Evolutionary conservation across 2,329 filamentous ascomycete genomes (phyloP), one percentile per base, ranked within the genome.

Genomic region (Fonsecaea multimorphosa): DNA sequence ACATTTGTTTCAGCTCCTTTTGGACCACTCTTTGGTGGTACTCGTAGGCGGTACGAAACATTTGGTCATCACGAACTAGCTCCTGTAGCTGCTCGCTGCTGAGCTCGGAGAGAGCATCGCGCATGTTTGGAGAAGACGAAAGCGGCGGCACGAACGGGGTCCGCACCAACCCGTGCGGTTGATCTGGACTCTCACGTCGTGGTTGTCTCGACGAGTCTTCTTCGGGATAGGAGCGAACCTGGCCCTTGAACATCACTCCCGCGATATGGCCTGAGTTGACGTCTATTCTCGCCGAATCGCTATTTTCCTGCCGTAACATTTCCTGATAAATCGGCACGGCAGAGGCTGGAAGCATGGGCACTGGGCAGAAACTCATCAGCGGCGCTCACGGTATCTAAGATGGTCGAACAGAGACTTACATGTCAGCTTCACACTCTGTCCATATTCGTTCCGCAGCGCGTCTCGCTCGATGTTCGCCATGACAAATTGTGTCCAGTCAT

Each of bases 401-500:
- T 38, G 38, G 46, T 22, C n/a, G 34, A 19, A 31, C 9, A 51
- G 31, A 40, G 40, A 61, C 52, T n/a, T 64, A 67, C 64, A 29
- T 9, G 52, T 38, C 38, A 64, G 36, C 12, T 52, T 61, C 27
- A 36, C 32, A 4, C 8, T 31, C 8, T 34, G 16, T 14, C 51
- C 64, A 46, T 38, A 24, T 19, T 46, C 27, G 34, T 19, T 36
- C n/a, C 38, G 31, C 32, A 60, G n/a, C 8, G 58, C 52, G 22
- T 68, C 66, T 44, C 62, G 59, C 32, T 65, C 62, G 7, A 69
- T 57, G 19, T 67, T 69, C 9, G 63, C 67, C 16, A 68, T 52
- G 12, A 69, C 58, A 38, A 67, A 69, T 6, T 54, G 51, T 11
- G 65, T 67, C 67, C 67, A 69, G 16, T 65, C 32, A 22, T 65